Evolutionary conservation across 495 filamentous ascomycete genomes (phyloP).

Genomic region (Aspergillus diversus): DNA sequence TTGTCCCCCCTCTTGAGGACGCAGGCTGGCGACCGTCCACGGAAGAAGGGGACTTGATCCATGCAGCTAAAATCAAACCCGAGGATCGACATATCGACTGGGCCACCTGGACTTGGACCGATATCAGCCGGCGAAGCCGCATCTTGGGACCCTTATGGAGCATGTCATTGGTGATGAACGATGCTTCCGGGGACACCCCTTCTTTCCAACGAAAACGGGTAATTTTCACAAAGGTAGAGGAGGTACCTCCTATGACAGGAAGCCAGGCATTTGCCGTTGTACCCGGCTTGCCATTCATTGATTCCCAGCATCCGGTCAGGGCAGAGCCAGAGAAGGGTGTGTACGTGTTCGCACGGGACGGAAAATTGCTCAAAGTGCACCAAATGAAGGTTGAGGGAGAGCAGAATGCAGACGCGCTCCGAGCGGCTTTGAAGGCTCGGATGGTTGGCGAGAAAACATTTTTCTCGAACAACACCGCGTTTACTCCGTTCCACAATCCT

Average conservation of each 20-base stretch:
- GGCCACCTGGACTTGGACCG: slow-evolving; percentile 48
- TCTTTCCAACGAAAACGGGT: slow-evolving; percentile 41
- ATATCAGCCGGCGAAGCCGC: slow-evolving; percentile 52
- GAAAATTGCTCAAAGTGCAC: slow-evolving; percentile 41
- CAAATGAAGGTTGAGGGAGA: slow-evolving; percentile 51
- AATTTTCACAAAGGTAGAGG: slow-evolving; percentile 45
- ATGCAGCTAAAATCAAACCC: slow-evolving; percentile 57
- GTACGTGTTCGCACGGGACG: slow-evolving; percentile 44
- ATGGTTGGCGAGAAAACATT: slow-evolving; percentile 44
- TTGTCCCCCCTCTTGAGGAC: slow-evolving; percentile 62
- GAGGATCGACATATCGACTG: slow-evolving; percentile 59
- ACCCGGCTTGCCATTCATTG: slow-evolving; percentile 47
- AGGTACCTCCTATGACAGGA: slow-evolving; percentile 35
- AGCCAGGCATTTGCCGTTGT: slow-evolving; percentile 32
- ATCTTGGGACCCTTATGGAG: slow-evolving; percentile 62
- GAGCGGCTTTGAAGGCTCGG: slow-evolving; percentile 47
- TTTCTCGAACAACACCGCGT: slow-evolving; percentile 29
- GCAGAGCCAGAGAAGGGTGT: slow-evolving; percentile 35
- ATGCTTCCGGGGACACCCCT: slow-evolving; percentile 20
- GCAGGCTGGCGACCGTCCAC: slow-evolving; percentile 39
- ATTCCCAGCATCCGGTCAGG: slow-evolving; percentile 32
- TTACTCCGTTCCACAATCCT: slow-evolving; percentile 45
- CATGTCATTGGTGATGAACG: slow-evolving; percentile 35
- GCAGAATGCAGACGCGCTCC: slow-evolving; percentile 38
- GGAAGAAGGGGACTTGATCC: slow-evolving; percentile 28